Conservation (phyloP, 2,329 filamentous ascomycete species). For the Calycina marina region DNA sequence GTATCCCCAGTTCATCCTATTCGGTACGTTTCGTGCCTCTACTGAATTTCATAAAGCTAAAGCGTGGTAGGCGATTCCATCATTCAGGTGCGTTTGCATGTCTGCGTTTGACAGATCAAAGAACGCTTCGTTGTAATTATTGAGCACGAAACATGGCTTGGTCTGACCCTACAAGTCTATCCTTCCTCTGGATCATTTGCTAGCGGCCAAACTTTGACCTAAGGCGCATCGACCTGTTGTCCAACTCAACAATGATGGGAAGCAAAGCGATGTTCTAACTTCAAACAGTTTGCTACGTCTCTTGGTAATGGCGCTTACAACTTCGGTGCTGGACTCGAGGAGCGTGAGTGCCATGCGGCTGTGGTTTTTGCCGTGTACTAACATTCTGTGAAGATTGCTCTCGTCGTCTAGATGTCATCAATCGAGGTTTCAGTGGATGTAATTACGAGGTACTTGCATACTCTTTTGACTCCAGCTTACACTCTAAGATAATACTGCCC, state of each 20-base stretch:
- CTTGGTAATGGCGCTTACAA: conserved; percentile 1
- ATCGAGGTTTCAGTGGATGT: conserved; percentile 67
- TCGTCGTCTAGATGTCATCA: conserved; percentile 71
- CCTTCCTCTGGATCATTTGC: too few species aligned
- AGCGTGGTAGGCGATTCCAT: neutral
- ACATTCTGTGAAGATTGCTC: conserved; percentile 44
- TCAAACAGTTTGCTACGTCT: neutral
- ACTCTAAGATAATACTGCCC: conserved; percentile 54
- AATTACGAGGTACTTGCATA: too few species aligned
- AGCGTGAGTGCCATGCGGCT: conserved; percentile 10
- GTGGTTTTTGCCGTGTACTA: conserved; percentile 1
- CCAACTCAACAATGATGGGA: too few species aligned
- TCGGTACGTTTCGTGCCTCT: conserved; percentile 71
- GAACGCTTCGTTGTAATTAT: too few species aligned
- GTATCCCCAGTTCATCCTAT: conserved; percentile 65
- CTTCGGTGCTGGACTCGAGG: conserved; percentile 50
- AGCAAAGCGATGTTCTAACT: too few species aligned
- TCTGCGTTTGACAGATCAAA: too few species aligned
- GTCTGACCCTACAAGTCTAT: too few species aligned
- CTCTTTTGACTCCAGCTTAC: too few species aligned
- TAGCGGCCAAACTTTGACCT: too few species aligned
- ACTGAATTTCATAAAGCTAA: too few species aligned
- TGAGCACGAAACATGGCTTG: too few species aligned
- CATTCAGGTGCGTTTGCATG: neutral
- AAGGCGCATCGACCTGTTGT: too few species aligned